These are phyloP conservation scores for Apiospora phragmitis DNA, from an alignment of 2,329 filamentous ascomycete genomes.

Conservation along the genomic window DNA sequence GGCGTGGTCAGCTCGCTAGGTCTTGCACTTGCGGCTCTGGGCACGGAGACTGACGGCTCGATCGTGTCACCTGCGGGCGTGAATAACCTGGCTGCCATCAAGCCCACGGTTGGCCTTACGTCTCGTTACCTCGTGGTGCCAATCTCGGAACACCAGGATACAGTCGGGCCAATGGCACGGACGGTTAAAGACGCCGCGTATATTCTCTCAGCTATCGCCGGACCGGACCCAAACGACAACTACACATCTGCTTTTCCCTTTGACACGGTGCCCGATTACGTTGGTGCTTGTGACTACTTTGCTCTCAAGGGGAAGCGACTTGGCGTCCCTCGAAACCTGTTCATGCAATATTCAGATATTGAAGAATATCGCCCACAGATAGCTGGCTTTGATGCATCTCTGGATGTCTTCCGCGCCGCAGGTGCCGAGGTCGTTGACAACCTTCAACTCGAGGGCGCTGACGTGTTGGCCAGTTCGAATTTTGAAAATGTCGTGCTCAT, in stretches of 20 bases:
- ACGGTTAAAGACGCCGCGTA: constrained; percentile 67
- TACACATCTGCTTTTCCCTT: constrained; percentile 63
- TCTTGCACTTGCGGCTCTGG: constrained; percentile 57
- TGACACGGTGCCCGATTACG: constrained; percentile 58
- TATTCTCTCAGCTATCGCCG: constrained; percentile 63
- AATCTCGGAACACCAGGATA: constrained; percentile 65
- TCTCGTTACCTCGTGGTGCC: constrained; percentile 65
- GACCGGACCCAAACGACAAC: constrained; percentile 60
- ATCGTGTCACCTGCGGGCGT: constrained; percentile 54
- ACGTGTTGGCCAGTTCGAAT: constrained; percentile 34
- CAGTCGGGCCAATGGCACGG: constrained; percentile 63
- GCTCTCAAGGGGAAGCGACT: constrained; percentile 59
- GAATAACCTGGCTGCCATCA: constrained; percentile 67
- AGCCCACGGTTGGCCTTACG: constrained; percentile 66
- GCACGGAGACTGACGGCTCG: constrained; percentile 64
- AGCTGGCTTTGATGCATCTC: constrained; percentile 55
- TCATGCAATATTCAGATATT: constrained; percentile 28
- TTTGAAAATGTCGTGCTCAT: constrained; percentile 47
- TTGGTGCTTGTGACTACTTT: constrained; percentile 54
- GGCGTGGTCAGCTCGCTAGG: constrained; percentile 60
- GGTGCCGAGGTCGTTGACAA: constrained; percentile 63
- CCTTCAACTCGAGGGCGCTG: constrained; percentile 57
- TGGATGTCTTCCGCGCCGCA: constrained; percentile 51
- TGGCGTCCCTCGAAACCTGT: constrained; percentile 62
- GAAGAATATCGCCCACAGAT: constrained; percentile 33